These are phyloP conservation scores for Thamnidium elegans DNA, from an alignment of 192 early-diverging fungal species.

Conservation along the genomic window DNA sequence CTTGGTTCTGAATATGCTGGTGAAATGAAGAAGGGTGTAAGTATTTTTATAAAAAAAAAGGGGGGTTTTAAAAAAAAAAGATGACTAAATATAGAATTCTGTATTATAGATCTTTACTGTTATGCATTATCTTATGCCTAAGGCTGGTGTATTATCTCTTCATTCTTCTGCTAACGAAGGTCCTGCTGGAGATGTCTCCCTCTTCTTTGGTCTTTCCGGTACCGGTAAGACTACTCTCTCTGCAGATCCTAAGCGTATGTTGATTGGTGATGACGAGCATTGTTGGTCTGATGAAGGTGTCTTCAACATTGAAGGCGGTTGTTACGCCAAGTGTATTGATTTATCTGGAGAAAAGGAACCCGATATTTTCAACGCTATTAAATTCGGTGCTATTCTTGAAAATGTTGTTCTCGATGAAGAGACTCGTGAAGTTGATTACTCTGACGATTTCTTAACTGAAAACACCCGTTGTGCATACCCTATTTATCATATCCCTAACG, in stretches of 20 bases:
- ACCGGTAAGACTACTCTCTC: conserved; percentile 98
- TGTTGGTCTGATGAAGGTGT: conserved; percentile 97
- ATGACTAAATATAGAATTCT: conserved; percentile 3
- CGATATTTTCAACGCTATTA: conserved; percentile 96
- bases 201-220: conserved; percentile 98
- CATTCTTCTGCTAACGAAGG: conserved; percentile 97
- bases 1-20: conserved; percentile 98
- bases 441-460: conserved; percentile 79
- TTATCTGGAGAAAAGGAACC: conserved; percentile 96
- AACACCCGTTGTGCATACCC: conserved; percentile 98
- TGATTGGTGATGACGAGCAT: conserved; percentile 99
- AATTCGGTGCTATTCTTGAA: conserved; percentile 90
- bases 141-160: conserved; percentile 81
- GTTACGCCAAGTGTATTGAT: conserved; percentile 97
- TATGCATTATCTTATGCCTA: conserved; percentile 99
- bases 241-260: conserved; percentile 85
- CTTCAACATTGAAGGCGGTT: conserved; percentile 99
- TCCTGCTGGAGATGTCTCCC: conserved; percentile 82
- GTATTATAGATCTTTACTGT: conserved; percentile 77
- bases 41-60: conserved; percentile 19
- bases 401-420: conserved; percentile 84
- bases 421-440: conserved; percentile 78
- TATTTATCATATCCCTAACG: conserved; percentile 93
- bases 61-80: neutral
- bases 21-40: conserved; percentile 99